Evolutionary conservation across 192 early-diverging fungal genomes (phyloP).

Genomic region (Backusella luteola): DNA sequence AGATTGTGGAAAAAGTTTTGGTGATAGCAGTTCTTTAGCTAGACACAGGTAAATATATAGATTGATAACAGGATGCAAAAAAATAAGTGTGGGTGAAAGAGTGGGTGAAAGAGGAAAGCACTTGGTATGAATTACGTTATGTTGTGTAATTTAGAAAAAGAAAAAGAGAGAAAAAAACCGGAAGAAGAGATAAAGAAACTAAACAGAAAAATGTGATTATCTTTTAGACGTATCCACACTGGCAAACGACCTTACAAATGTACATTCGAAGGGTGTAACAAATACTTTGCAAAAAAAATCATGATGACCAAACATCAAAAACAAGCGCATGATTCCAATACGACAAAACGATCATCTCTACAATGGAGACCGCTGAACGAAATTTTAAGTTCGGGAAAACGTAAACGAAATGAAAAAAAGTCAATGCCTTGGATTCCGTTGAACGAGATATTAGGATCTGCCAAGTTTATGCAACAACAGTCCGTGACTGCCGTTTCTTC

Average conservation of each 20-base stretch:
- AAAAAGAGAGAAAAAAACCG: not conserved
- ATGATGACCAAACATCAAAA: conserved; percentile 47
- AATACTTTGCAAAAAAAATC: conserved; percentile 49
- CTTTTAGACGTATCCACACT: conserved; percentile 61
- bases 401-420: conserved; percentile 11
- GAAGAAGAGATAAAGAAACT: not conserved
- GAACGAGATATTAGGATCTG: conserved; percentile 3
- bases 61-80: not conserved
- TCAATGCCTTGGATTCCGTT: conserved; percentile 5
- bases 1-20: conserved; percentile 72
- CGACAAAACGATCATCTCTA: not conserved
- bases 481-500: not conserved
- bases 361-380: conserved; percentile 20
- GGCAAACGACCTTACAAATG: conserved; percentile 72
- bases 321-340: conserved; percentile 24
- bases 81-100: not conserved
- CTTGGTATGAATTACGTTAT: not conserved
- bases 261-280: conserved; percentile 41
- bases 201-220: not conserved
- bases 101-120: not conserved
- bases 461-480: conserved; percentile 1
- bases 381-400: not conserved
- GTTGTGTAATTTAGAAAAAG: not conserved
- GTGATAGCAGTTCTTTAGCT: conserved; percentile 72
- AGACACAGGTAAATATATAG: conserved; percentile 61